These are phyloP conservation scores for Malus asiatica DNA, from an alignment of 306 rosid genomes.

Conservation along the genomic window DNA sequence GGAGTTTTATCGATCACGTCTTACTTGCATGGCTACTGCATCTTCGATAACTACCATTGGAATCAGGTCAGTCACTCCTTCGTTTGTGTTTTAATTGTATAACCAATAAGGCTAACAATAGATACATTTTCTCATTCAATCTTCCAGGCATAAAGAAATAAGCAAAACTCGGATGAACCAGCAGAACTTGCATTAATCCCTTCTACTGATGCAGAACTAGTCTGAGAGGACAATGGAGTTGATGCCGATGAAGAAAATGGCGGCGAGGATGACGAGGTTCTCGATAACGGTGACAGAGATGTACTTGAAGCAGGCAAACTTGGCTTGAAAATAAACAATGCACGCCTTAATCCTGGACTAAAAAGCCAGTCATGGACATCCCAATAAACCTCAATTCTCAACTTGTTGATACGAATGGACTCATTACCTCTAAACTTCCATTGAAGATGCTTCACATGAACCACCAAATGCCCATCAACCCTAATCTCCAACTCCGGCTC, in stretches of 20 bases:
- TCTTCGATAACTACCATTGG: no score
- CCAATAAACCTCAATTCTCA: slow-evolving; percentile 79
- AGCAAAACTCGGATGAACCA: slow-evolving; percentile 71
- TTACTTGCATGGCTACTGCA: no score
- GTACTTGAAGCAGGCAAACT: slow-evolving; percentile 27
- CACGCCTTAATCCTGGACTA: slow-evolving; percentile 81
- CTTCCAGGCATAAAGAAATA: slow-evolving; percentile 92
- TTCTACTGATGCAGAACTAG: slow-evolving; percentile 49
- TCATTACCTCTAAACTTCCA: slow-evolving; percentile 95
- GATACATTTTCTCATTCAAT: slow-evolving; percentile 38
- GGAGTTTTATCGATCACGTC: no score
- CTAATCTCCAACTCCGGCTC: slow-evolving; percentile 92
- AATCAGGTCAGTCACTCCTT: no score
- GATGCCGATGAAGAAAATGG: slow-evolving; percentile 33
- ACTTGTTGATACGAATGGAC: slow-evolving; percentile 57
- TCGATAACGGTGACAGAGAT: slow-evolving; percentile 31
- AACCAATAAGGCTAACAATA: no score
- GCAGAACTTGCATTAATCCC: slow-evolving; percentile 38
- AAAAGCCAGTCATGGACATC: slow-evolving; percentile 93
- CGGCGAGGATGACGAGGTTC: slow-evolving; percentile 31
- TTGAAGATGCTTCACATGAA: slow-evolving; percentile 78
- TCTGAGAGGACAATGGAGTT: slow-evolving; percentile 42
- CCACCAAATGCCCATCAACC: slow-evolving; percentile 65
- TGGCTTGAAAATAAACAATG: slow-evolving; percentile 80
- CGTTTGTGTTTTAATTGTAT: no score